Percentiles rank a stretch among this genome's conserved stretches.
Evolutionary conservation across 805 yeast species (phyloP).

Genomic region (Saccharomyces eubayanus): DNA sequence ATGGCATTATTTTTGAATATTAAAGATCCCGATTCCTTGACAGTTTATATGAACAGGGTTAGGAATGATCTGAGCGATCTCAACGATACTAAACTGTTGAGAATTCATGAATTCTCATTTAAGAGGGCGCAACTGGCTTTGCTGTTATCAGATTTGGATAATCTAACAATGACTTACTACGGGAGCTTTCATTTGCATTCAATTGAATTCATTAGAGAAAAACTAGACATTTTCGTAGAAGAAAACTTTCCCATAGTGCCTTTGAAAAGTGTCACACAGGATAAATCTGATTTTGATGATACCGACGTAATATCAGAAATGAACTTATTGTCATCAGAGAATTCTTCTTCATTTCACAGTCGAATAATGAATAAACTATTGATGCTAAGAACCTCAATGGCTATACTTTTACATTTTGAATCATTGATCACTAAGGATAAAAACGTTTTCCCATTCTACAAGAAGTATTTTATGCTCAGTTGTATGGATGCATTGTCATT

Average conservation of each 20-base stretch:
- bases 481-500: slow-evolving; percentile 9
- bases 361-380: slow-evolving; percentile 20
- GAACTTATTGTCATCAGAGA: slow-evolving; percentile 7
- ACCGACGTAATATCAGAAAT: slow-evolving; percentile 1
- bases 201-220: slow-evolving; percentile 16
- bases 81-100: slow-evolving; percentile 7
- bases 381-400: slow-evolving; percentile 22
- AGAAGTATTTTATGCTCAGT: slow-evolving; percentile 9
- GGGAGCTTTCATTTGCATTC: slow-evolving; percentile 14
- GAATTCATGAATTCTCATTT: slow-evolving; percentile 18
- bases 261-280: slow-evolving; percentile 1
- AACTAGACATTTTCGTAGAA: slow-evolving; percentile 16
- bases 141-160: slow-evolving; percentile 22
- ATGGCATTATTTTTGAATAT: slow-evolving; percentile 16
- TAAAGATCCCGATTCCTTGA: slow-evolving; percentile 10
- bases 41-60: slow-evolving; percentile 16
- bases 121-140: slow-evolving; percentile 21
- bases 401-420: slow-evolving; percentile 27
- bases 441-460: slow-evolving; percentile 9
- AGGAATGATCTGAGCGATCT: slow-evolving; percentile 12
- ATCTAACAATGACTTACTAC: slow-evolving; percentile 20
- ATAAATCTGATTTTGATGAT: not conserved
- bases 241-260: slow-evolving; percentile 12
- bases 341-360: slow-evolving; percentile 19
- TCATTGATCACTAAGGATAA: slow-evolving; percentile 7